These are phyloP conservation scores for Fremontodendron californicum DNA, from an alignment of 345 rosid species.

Conservation along the genomic window DNA sequence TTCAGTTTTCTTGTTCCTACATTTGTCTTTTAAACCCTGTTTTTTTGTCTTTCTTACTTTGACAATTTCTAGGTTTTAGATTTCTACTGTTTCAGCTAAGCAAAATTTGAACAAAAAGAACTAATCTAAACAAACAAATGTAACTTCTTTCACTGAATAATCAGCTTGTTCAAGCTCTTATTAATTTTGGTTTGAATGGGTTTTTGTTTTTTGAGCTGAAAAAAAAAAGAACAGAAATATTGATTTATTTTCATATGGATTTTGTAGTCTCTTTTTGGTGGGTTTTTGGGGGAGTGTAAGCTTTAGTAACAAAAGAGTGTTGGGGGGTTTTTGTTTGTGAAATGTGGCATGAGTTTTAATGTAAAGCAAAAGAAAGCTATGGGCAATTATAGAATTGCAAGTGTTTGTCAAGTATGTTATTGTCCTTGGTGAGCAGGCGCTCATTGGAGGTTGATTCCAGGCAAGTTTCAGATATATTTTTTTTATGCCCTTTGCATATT, in stretches of 20 bases:
- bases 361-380: constrained; percentile 53
- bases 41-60: constrained; percentile 25
- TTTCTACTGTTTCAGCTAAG: constrained; percentile 14
- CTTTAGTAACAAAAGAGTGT: background rate
- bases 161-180: constrained; percentile 1
- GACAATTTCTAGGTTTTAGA: constrained; percentile 33
- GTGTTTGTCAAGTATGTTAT: constrained; percentile 74
- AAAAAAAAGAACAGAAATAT: background rate
- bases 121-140: background rate
- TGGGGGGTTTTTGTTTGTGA: background rate
- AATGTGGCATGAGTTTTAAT: constrained; percentile 25
- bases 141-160: constrained; percentile 10
- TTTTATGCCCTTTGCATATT: background rate
- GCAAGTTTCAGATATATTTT: constrained; percentile 21
- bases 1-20: constrained; percentile 1
- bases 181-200: background rate
- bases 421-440: constrained; percentile 98
- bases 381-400: constrained; percentile 50
- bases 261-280: background rate
- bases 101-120: background rate
- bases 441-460: constrained; percentile 96
- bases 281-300: background rate
- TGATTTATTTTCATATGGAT: background rate
- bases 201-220: background rate
- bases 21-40: constrained; percentile 29